A percentile compares a stretch with the other conserved stretches of the same genome.
These are phyloP conservation scores for Alternaria novae-zelandiae DNA, from an alignment of 2,329 filamentous ascomycete genomes.

Conservation along the genomic window DNA sequence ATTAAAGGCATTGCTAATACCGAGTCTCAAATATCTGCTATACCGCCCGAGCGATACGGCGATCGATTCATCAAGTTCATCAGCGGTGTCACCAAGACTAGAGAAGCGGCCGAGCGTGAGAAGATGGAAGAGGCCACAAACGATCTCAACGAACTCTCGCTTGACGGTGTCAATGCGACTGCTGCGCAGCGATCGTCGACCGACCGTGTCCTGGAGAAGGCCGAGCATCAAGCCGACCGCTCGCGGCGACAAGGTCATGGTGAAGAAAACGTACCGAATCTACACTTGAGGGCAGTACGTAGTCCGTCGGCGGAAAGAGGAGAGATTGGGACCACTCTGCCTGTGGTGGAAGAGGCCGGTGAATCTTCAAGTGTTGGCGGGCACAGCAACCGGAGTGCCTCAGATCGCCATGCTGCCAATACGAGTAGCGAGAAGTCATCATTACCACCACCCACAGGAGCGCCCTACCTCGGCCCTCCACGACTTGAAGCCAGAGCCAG, in stretches of 20 bases:
- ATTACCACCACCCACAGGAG: conserved; percentile 30
- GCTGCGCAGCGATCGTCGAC: conserved; percentile 46
- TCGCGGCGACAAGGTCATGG: conserved; percentile 56
- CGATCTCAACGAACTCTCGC: conserved; percentile 45
- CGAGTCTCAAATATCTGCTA: conserved; percentile 86
- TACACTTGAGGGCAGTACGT: conserved; percentile 64
- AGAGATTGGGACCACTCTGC: conserved; percentile 67
- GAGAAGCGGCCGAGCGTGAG: conserved; percentile 76
- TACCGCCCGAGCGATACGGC: conserved; percentile 88
- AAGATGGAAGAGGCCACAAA: conserved; percentile 45
- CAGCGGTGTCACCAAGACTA: conserved; percentile 85
- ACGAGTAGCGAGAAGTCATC: conserved; percentile 11
- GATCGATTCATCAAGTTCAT: conserved; percentile 95
- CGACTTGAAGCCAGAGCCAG: conserved; percentile 14
- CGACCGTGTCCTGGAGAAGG: conserved; percentile 62
- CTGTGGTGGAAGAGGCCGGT: conserved; percentile 88
- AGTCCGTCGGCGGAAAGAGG: conserved; percentile 64
- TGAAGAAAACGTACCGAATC: conserved; percentile 67
- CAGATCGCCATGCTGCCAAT: conserved; percentile 19
- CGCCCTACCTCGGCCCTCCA: conserved; percentile 18
- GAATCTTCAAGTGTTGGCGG: conserved; percentile 74
- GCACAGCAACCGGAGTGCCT: conserved; percentile 56
- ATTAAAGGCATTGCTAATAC: conserved; percentile 91
- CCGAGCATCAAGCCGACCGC: conserved; percentile 69
- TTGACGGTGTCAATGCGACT: conserved; percentile 48